These are phyloP conservation scores for Diaporthe ilicicola DNA, from an alignment of 2,329 filamentous ascomycete species.

Conservation along the genomic window DNA sequence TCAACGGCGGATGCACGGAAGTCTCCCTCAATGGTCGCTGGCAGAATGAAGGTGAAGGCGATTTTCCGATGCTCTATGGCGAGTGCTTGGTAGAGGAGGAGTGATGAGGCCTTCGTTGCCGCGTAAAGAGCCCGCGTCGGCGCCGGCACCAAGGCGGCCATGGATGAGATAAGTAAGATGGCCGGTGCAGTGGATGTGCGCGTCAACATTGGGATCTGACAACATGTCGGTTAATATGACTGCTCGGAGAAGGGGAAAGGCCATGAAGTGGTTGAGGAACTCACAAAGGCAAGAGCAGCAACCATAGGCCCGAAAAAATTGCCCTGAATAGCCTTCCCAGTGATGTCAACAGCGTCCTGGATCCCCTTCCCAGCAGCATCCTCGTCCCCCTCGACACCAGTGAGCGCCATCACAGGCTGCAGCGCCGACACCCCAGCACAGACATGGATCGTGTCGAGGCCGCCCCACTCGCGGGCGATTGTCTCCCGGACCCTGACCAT, in stretches of 20 bases:
- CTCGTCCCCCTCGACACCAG: slow-evolving; percentile 35
- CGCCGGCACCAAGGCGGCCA: slow-evolving; percentile 42
- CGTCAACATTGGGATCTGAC: slow-evolving; percentile 41
- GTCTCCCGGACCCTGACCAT: slow-evolving; percentile 41
- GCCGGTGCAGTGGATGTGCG: slow-evolving; percentile 39
- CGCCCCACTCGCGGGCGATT: slow-evolving; percentile 40
- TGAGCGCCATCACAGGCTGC: slow-evolving; percentile 43
- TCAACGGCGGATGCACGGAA: slow-evolving; percentile 46
- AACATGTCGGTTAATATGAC: not conserved
- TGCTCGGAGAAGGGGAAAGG: not conserved
- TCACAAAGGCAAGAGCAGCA: slow-evolving; percentile 40
- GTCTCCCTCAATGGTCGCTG: slow-evolving; percentile 45
- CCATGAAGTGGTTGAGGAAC: not conserved
- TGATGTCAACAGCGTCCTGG: slow-evolving; percentile 37
- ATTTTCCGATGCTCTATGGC: slow-evolving; percentile 45
- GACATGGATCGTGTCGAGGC: slow-evolving; percentile 43
- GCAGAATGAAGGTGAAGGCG: slow-evolving; percentile 42
- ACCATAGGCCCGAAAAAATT: slow-evolving; percentile 44
- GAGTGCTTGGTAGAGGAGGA: slow-evolving; percentile 44
- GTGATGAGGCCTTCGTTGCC: slow-evolving; percentile 44
- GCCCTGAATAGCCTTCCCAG: slow-evolving; percentile 39
- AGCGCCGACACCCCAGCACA: slow-evolving; percentile 46
- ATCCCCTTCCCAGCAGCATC: slow-evolving; percentile 38
- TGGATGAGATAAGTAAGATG: slow-evolving; percentile 31
- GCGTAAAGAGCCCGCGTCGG: slow-evolving; percentile 45